phyloP scores from a whole-genome alignment of 768 basidiomycete species.

The Crepidotus variabilis region DNA sequence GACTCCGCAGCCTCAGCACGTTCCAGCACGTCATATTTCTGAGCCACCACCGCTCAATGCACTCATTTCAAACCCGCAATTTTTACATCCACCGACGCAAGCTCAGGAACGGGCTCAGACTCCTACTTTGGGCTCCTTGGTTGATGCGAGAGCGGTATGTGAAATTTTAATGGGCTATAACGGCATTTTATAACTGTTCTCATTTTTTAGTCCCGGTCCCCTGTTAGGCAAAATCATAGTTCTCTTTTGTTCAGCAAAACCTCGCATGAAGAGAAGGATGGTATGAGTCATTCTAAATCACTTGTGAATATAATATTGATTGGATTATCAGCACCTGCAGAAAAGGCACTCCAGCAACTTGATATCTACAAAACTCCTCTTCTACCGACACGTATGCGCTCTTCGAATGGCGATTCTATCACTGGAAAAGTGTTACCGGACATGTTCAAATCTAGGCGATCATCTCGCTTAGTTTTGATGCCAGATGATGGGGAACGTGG shows the following conservation, averaged over 20 bases:
- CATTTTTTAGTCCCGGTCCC: conserved; percentile 41
- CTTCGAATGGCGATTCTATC: conserved; percentile 27
- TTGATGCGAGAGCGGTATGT: conserved; percentile 54
- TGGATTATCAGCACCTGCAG: conserved; percentile 40
- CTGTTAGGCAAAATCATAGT: conserved; percentile 48
- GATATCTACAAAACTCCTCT: conserved; percentile 81
- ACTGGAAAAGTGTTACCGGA: conserved; percentile 45
- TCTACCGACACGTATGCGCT: conserved; percentile 55
- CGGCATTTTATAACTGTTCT: conserved; percentile 2
- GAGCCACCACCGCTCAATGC: conserved; percentile 67
- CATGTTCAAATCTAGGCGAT: conserved; percentile 55
- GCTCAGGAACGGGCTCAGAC: conserved; percentile 24
- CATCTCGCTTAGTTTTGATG: conserved; percentile 50
- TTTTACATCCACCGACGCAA: conserved; percentile 57
- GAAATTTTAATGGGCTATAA: conserved; percentile 21
- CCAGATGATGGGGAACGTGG: conserved; percentile 55
- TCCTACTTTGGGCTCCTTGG: conserved; percentile 57
- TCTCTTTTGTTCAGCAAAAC: conserved; percentile 44
- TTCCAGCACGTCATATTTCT: conserved; percentile 42
- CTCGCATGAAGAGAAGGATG: conserved; percentile 20
- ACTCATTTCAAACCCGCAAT: conserved; percentile 63
- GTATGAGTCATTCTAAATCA: conserved; percentile 18
- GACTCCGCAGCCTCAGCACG: conserved; percentile 56
- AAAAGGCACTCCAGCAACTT: conserved; percentile 65
- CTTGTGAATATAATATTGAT: neutral